Percentiles rank a stretch among this genome's conserved stretches.
These are phyloP conservation scores for Macroventuria anomochaeta DNA, from an alignment of 2,329 filamentous ascomycete genomes.

Conservation along the genomic window DNA sequence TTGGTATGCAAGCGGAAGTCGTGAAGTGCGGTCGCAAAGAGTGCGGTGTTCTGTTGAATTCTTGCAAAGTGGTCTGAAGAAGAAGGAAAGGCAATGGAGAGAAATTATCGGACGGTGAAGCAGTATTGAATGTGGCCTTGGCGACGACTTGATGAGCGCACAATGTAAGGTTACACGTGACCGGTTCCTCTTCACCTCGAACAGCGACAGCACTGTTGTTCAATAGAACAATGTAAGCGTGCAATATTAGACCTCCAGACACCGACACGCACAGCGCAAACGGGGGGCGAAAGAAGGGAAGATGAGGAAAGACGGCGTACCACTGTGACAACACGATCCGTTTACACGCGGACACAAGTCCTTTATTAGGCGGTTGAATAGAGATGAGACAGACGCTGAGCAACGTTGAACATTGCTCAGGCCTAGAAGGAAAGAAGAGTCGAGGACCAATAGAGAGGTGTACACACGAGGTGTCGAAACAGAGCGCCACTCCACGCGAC, in stretches of 20 bases:
- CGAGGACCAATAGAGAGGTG: conserved; percentile 44
- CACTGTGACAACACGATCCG: conserved; percentile 21
- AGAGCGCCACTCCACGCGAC: conserved; percentile 41
- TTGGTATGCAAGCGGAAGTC: conserved; percentile 3
- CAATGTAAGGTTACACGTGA: conserved; percentile 29
- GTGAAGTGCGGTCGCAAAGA: conserved; percentile 6
- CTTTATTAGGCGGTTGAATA: conserved; percentile 43
- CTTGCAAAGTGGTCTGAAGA: conserved; percentile 5
- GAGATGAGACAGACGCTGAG: conserved; percentile 40
- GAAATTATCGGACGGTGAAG: conserved; percentile 12
- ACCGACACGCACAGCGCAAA: conserved; percentile 23
- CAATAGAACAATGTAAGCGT: conserved; percentile 27
- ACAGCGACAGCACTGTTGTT: conserved; percentile 39
- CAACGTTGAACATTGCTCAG: conserved; percentile 26
- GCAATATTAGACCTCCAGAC: conserved; percentile 21
- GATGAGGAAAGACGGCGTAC: conserved; percentile 26
- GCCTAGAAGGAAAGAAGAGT: conserved; percentile 33
- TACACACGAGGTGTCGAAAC: conserved; percentile 41
- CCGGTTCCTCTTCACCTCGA: conserved; percentile 32
- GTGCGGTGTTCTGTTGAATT: conserved; percentile 1
- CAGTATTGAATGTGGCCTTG: conserved; percentile 23
- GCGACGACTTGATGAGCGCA: conserved; percentile 22
- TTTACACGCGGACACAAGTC: conserved; percentile 28
- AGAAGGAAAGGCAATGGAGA: conserved; percentile 7
- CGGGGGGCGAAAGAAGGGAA: conserved; percentile 22